phyloP scores from a whole-genome alignment of 2,329 filamentous ascomycete species.

The Phialophora expanda region DNA sequence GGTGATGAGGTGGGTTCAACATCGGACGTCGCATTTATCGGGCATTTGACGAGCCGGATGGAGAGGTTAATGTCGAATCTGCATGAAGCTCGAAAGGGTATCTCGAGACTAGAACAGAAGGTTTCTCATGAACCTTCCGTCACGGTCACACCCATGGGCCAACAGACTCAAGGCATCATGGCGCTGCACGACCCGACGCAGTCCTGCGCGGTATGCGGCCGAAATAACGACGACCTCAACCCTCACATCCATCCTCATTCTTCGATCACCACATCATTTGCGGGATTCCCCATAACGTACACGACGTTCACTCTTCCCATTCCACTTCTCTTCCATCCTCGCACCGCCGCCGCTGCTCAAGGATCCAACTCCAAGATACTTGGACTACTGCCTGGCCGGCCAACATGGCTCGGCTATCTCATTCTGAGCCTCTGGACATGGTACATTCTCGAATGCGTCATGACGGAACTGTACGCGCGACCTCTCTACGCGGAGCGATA shows the following conservation, averaged over 20 bases:
- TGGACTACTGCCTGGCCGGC: conserved; percentile 32
- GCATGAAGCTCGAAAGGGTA: conserved; percentile 49
- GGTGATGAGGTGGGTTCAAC: conserved; percentile 31
- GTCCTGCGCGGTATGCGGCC: conserved; percentile 26
- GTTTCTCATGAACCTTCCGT: conserved; percentile 39
- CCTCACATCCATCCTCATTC: conserved; percentile 8
- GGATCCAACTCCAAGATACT: conserved; percentile 36
- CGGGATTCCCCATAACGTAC: conserved; percentile 56
- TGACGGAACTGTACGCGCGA: conserved; percentile 60
- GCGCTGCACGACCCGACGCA: conserved; percentile 11
- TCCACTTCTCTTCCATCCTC: conserved; percentile 34
- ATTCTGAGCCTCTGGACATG: conserved; percentile 53
- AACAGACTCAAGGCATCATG: conserved; percentile 26
- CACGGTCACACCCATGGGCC: background rate
- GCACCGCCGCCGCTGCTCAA: conserved; percentile 41
- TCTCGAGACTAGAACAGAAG: conserved; percentile 48
- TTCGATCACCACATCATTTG: conserved; percentile 50
- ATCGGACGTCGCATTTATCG: conserved; percentile 42
- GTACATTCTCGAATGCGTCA: conserved; percentile 55
- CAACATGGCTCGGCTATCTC: conserved; percentile 49
- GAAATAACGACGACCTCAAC: conserved; percentile 7
- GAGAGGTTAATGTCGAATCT: conserved; percentile 49
- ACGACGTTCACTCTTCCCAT: conserved; percentile 62
- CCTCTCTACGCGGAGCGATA: conserved; percentile 56
- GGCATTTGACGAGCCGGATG: conserved; percentile 49